Base-by-base conservation (phyloP, 352 stramenopile genomes). In the Pythium pectinolyticum region DNA sequence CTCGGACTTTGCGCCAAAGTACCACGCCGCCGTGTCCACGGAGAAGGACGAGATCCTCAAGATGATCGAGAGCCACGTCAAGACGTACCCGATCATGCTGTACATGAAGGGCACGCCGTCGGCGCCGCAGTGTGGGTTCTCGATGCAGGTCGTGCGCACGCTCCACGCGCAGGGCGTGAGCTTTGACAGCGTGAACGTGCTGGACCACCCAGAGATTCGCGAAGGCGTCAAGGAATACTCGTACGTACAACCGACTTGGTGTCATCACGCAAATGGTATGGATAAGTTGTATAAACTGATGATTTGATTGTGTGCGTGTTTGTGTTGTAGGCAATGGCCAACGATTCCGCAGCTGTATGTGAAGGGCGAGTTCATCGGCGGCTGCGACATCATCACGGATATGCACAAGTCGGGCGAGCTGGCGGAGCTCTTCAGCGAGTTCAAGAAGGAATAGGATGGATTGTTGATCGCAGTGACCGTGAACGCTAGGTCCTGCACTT, bases 81-180 rank as follows among this genome's bases (percentile, higher is more conserved):
- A 95, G 67, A 87, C 78, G 62, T 90, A 99, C 79, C 88, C 78
- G 7, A 74, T 99, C 31, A 98, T 99, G 95, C 84, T 99, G 0
- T 99, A 99, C 86, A 99, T 99, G 98, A 99, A 99, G 79, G 98
- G 98, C 56, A 99, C 96, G 61, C 97, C 98, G 34, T 82, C 82
- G 62, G 84, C 92, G 67, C 97, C 98, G 37, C 90, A 98, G 83
- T 99, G 98, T 74, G 97, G 97, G 58, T 99, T 99, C 74, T 98
- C 88, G 46, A 94, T 96, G 70, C 89, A 97, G 69, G 95, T 99
- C 27, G 95, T 99, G 46, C 82, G 93, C 70, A 98, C 99, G 53
- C 72, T 99, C 59, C 88, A 96, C 72, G 75, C 79, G 31, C 82
- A 96, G 69, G 89, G 89, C 67, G 78, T 95, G 63, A 97, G 97